Conservation (phyloP, 2,329 filamentous ascomycete species). For the Huntiella abstrusa region DNA sequence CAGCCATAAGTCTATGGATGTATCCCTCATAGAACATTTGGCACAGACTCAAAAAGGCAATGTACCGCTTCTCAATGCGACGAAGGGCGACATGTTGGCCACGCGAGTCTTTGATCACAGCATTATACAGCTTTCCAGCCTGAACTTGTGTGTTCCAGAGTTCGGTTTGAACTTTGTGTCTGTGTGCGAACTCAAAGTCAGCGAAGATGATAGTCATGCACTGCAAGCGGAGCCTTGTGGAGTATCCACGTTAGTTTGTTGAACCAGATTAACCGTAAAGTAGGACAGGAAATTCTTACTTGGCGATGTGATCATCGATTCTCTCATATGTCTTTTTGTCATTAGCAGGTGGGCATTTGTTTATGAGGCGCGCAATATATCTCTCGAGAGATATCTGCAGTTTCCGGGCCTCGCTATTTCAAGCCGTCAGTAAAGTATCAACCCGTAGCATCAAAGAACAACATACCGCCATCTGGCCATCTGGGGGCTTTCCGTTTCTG, state of each 20-base stretch:
- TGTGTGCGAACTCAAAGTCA: slow-evolving; percentile 47
- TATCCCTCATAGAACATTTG: slow-evolving; percentile 79
- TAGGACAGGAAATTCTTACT: slow-evolving; percentile 18
- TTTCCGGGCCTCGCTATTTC: slow-evolving; percentile 24
- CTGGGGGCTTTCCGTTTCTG: slow-evolving; percentile 9
- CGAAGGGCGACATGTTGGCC: slow-evolving; percentile 37
- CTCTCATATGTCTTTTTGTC: slow-evolving; percentile 26
- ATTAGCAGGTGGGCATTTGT: slow-evolving; percentile 18
- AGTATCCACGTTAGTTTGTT: too few species aligned
- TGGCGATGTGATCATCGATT: slow-evolving; percentile 24
- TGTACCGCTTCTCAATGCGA: slow-evolving; percentile 65
- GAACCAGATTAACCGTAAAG: slow-evolving; percentile 1
- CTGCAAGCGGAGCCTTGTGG: slow-evolving; percentile 31
- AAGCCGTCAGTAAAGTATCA: slow-evolving; percentile 1
- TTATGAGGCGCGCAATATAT: slow-evolving; percentile 25
- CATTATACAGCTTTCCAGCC: slow-evolving; percentile 53
- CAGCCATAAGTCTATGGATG: slow-evolving; percentile 53
- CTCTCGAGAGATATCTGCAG: slow-evolving; percentile 24
- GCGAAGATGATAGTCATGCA: slow-evolving; percentile 55
- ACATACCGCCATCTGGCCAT: slow-evolving; percentile 11
- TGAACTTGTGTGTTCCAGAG: slow-evolving; percentile 66
- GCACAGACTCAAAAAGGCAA: slow-evolving; percentile 69
- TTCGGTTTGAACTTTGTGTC: slow-evolving; percentile 44
- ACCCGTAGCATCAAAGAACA: not conserved
- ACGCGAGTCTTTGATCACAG: slow-evolving; percentile 11